Percentiles rank a stretch among this genome's conserved stretches.
Evolutionary conservation across 2,329 filamentous ascomycete genomes (phyloP).

Genomic region (Stromatinia cepivora): DNA sequence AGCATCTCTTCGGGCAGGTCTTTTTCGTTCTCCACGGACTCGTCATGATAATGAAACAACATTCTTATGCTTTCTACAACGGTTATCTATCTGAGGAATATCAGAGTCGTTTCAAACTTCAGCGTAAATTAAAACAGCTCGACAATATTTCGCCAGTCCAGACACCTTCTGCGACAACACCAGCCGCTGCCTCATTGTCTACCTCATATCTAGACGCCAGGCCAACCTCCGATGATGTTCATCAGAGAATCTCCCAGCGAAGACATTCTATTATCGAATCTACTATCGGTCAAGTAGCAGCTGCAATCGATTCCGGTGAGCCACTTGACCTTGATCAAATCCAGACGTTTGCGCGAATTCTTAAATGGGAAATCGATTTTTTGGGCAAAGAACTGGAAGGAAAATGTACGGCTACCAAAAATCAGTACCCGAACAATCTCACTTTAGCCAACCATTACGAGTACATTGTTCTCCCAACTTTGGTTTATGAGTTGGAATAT

Average conservation of each 20-base stretch:
- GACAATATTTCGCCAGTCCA: constrained; percentile 52
- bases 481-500: constrained; percentile 79
- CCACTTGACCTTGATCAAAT: constrained; percentile 64
- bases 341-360: constrained; percentile 61
- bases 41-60: constrained; percentile 81
- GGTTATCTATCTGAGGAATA: constrained; percentile 66
- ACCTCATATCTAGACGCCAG: constrained; percentile 48
- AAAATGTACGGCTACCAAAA: constrained; percentile 52
- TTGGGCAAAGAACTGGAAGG: constrained; percentile 62
- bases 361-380: constrained; percentile 60
- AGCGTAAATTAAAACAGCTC: constrained; percentile 55
- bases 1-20: constrained; percentile 3
- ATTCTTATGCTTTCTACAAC: constrained; percentile 58
- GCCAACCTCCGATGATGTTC: constrained; percentile 46
- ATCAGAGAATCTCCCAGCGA: constrained; percentile 47
- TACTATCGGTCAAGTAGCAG: constrained; percentile 61
- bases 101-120: constrained; percentile 50
- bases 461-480: constrained; percentile 72
- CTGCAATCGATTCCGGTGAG: constrained; percentile 60
- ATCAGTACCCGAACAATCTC: constrained; percentile 68
- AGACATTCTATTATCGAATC: constrained; percentile 33
- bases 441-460: constrained; percentile 65
- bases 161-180: constrained; percentile 47
- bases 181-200: constrained; percentile 46
- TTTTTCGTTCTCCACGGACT: constrained; percentile 74